Evolutionary conservation across 176 grass and related monocot species (phyloP).

Genomic region (Miscanthus lutarioriparius): DNA sequence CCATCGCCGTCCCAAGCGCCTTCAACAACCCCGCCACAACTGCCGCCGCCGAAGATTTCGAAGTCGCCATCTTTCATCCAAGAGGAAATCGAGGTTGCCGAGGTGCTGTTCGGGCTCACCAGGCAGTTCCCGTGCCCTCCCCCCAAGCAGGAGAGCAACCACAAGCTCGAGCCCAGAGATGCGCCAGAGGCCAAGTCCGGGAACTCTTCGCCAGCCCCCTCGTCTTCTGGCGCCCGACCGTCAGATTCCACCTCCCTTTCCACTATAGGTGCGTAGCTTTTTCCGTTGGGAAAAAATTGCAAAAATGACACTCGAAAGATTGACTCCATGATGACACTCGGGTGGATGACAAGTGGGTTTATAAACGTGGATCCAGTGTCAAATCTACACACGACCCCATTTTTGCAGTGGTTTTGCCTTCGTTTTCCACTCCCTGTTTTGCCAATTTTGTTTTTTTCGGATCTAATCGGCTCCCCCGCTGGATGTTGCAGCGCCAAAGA

Average conservation of each 20-base stretch:
- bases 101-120: slow-evolving; percentile 91
- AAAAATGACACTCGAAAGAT: no score
- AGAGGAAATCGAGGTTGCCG: slow-evolving; percentile 98
- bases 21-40: slow-evolving; percentile 39
- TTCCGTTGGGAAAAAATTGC: no score
- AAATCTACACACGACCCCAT: no score
- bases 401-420: neutral
- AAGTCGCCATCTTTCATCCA: slow-evolving; percentile 84
- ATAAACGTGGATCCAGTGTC: no score
- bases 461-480: slow-evolving; percentile 3
- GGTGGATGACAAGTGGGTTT: no score
- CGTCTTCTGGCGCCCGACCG: slow-evolving; percentile 45
- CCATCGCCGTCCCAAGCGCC: slow-evolving; percentile 31
- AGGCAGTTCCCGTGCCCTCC: slow-evolving; percentile 64
- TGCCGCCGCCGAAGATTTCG: slow-evolving; percentile 47
- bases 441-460: slow-evolving; percentile 8
- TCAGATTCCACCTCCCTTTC: slow-evolving; percentile 59
- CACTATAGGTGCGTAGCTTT: slow-evolving; percentile 45
- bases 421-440: neutral
- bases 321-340: no score
- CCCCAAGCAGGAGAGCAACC: slow-evolving; percentile 61
- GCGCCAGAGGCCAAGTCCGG: slow-evolving; percentile 59
- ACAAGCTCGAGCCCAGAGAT: slow-evolving; percentile 65
- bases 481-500: slow-evolving; percentile 68
- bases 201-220: slow-evolving; percentile 70